Base-by-base conservation (phyloP, 768 basidiomycete species). In the Boletus reticulatus region DNA sequence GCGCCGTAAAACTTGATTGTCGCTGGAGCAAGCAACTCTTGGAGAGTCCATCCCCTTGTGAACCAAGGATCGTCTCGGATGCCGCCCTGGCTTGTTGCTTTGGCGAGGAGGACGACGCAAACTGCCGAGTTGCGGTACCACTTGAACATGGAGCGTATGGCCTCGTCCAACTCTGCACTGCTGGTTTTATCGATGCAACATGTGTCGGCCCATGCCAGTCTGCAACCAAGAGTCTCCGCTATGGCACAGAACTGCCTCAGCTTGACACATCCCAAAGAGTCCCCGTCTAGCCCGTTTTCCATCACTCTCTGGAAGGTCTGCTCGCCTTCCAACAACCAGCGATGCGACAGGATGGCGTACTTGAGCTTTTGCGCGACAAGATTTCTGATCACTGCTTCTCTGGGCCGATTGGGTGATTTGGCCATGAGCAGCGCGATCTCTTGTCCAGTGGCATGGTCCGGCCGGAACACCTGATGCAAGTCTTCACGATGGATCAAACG, bases 151-250 rank as follows among this genome's bases (percentile, higher is more conserved):
- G 68, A 58, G 13, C 64, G 65, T n/a, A 69, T 66, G 29, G 68
- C 62, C 48, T 69, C 69, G 22, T 66, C 65, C 12, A 70, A 64
- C 19, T 70, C 69, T 13, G 68, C 60, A 16, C 68, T 69, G 48
- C 68, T 68, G 12, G 46, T 43, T n/a, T 63, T 70, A 27, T 69
- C 53, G 38, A 70, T 64, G 45, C 68, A 69, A 19, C 58, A 62
- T 0, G 69, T 67, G 29, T 70, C 69, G 6, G 57, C 58, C 68
- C 66, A 69, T 39, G 55, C 69, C 4, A 62, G 46, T 8, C 20
- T 50, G 50, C 58, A 66, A 7, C 62, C 65, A 22, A 57, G 52
- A 31, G 44, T 34, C 19, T 24, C 16, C 14, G 65, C 65, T 8
- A 43, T 44, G 10, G 1, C 48, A 17, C 57, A 66, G 31, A 66